These are phyloP conservation scores for Eimeria acervulina DNA, from an alignment of 169 alveolate species.

Conservation along the genomic window DNA sequence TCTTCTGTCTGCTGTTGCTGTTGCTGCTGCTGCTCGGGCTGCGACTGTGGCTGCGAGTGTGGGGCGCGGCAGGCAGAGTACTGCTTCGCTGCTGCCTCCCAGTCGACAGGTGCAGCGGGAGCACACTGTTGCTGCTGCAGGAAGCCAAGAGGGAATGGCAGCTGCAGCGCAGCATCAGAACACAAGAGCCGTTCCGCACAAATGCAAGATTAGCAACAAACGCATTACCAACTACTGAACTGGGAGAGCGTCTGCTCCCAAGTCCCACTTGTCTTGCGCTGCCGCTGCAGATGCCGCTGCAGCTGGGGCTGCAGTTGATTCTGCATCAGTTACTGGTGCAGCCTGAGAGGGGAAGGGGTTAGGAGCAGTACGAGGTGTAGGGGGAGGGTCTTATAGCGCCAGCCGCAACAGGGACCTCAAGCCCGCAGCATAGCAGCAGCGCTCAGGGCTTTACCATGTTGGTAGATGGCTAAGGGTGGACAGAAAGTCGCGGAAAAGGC, in stretches of 20 bases:
- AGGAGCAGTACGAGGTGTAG: too few relatives aligned
- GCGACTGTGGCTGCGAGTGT: background rate
- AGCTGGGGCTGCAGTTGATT: background rate
- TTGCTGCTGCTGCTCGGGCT: conserved; percentile 62
- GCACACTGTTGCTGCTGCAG: conserved; percentile 38
- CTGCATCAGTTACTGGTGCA: background rate
- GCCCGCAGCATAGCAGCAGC: background rate
- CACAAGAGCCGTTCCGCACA: background rate
- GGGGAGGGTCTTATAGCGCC: too few relatives aligned
- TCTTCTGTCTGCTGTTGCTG: conserved; percentile 59
- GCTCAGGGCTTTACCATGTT: background rate
- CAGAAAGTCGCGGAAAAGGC: background rate
- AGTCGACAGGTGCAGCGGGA: conserved; percentile 63
- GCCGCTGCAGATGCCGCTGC: background rate
- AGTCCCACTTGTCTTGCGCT: too few relatives aligned
- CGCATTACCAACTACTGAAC: background rate
- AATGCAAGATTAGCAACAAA: background rate
- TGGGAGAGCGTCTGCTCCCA: background rate
- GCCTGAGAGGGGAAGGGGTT: too few relatives aligned
- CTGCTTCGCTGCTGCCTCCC: conserved; percentile 82
- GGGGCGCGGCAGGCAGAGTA: conserved; percentile 78
- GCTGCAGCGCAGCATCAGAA: conserved; percentile 55
- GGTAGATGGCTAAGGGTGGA: background rate
- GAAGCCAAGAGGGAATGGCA: conserved; percentile 54
- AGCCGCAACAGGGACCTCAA: too few relatives aligned